Conservation (phyloP, 2,329 filamentous ascomycete species). For the Ophiocordyceps robertsii region DNA sequence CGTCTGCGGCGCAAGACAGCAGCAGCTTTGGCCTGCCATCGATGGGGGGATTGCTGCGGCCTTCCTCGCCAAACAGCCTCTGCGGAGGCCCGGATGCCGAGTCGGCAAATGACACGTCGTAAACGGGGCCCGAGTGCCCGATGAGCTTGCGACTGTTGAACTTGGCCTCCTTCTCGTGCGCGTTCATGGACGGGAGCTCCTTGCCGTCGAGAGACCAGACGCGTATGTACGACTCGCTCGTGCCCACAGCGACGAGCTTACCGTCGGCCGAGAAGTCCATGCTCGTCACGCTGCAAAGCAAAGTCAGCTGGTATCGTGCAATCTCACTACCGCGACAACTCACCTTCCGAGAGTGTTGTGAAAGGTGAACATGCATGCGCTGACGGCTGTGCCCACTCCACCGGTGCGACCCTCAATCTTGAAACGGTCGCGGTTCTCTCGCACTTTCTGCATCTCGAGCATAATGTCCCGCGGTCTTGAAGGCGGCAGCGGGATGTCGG, state of each 20-base stretch:
- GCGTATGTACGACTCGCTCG: constrained; percentile 87
- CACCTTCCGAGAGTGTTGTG: constrained; percentile 91
- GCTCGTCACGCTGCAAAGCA: constrained; percentile 47
- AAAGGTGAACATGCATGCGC: constrained; percentile 95
- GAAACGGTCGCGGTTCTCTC: constrained; percentile 85
- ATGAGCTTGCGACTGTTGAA: constrained; percentile 60
- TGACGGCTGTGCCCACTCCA: constrained; percentile 70
- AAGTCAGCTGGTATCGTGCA: constrained; percentile 29
- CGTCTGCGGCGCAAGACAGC: constrained; percentile 77
- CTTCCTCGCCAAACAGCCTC: constrained; percentile 36
- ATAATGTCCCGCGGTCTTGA: constrained; percentile 82
- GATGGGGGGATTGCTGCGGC: constrained; percentile 23
- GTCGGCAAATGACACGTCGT: constrained; percentile 75
- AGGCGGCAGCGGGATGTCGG: constrained; percentile 74
- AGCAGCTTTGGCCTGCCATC: constrained; percentile 58
- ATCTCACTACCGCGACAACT: constrained; percentile 15
- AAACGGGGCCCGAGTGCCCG: constrained; percentile 83
- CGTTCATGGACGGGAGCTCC: constrained; percentile 55
- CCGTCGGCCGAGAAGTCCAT: constrained; percentile 93
- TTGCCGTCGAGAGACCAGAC: constrained; percentile 87
- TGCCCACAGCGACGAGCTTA: constrained; percentile 74
- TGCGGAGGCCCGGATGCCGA: constrained; percentile 42
- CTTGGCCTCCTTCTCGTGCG: constrained; percentile 43
- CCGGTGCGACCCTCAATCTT: constrained; percentile 74
- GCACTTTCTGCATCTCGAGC: constrained; percentile 87